These are phyloP conservation scores for Tylopilus rubrobrunneus DNA, from an alignment of 768 basidiomycete genomes.

Conservation along the genomic window DNA sequence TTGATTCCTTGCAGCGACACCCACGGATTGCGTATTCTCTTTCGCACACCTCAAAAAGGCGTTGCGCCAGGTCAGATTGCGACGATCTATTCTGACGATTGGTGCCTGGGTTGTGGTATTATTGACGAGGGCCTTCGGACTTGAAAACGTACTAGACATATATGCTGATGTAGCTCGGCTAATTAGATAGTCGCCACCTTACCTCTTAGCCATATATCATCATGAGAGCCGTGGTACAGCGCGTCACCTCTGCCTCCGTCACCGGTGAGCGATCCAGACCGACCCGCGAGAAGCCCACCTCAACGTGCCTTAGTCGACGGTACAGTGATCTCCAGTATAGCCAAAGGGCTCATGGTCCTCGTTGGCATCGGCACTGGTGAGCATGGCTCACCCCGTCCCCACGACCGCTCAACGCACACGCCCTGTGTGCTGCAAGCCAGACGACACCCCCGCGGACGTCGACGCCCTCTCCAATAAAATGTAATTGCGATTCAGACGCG, in stretches of 20 bases:
- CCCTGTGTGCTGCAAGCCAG: slow-evolving; percentile 40
- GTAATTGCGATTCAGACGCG: slow-evolving; percentile 35
- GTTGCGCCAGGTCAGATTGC: slow-evolving; percentile 81
- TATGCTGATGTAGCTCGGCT: not conserved
- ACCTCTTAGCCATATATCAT: not conserved
- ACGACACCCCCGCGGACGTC: slow-evolving; percentile 77
- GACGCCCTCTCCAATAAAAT: slow-evolving; percentile 78
- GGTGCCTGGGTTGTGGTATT: slow-evolving; percentile 82
- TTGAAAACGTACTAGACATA: not conserved
- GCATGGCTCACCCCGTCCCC: slow-evolving; percentile 10
- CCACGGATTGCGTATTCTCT: slow-evolving; percentile 39
- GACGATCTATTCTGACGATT: slow-evolving; percentile 64
- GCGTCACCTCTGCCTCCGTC: slow-evolving; percentile 83
- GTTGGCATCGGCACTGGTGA: slow-evolving; percentile 82
- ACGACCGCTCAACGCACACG: slow-evolving; percentile 1
- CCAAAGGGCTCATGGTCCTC: slow-evolving; percentile 82
- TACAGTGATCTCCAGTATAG: slow-evolving; percentile 76
- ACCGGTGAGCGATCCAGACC: slow-evolving; percentile 45
- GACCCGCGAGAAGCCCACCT: not conserved
- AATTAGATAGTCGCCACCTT: not conserved
- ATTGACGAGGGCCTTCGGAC: slow-evolving; percentile 39
- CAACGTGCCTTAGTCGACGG: slow-evolving; percentile 59
- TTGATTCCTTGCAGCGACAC: slow-evolving; percentile 18
- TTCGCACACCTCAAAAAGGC: slow-evolving; percentile 58
- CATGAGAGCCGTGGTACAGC: slow-evolving; percentile 87